Evolutionary conservation across 495 filamentous ascomycete genomes (phyloP), one percentile per base, ranked within the genome.

Genomic region (Neurospora sp.): DNA sequence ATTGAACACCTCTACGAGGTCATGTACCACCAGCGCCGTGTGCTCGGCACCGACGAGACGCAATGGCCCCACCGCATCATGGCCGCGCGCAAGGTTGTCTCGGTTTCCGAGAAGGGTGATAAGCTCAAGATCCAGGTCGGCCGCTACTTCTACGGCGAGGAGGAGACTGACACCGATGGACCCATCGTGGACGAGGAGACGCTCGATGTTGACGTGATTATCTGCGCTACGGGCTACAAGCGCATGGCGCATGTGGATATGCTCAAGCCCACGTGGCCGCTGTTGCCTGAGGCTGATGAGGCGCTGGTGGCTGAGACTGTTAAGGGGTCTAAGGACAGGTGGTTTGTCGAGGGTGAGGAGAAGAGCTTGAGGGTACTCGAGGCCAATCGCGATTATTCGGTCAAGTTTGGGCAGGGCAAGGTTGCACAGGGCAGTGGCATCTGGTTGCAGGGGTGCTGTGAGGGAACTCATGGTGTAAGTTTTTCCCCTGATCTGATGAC

Each of bases 381-480:
- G 45, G 81, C 82, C 61, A 75, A 75, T 9, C 86, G 95, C 61
- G 85, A 97, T 79, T 99, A 99, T 79, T 84, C 86, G 14, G 88
- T 97, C 3, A 81, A 87, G 37, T 91, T 94, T 75, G 85, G 89
- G 35, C 82, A 85, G 9, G 88, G 85, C 35, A 87, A 88, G 74
- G 91, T 97, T 38, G 84, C 90, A 16, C 87, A 88, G 9, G 84
- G 82, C 2, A 85, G 84, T n/a, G 94, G 94, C 12, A 87, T 98
- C 40, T 99, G 93, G 94, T 84, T 99, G 74, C 96, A 98, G 82
- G 96, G 96, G 1, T 98, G 94, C 80, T 96, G 94, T 77, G 94
- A 99, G 82, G 88, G 85, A 73, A 97, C 93, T 38, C 96, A 98
- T 79, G 96, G 96, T 42, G 91, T 94, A 85, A 88, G 90, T 88